phyloP scores from a whole-genome alignment of 2,329 filamentous ascomycete species.

The Diaporthe eres region DNA sequence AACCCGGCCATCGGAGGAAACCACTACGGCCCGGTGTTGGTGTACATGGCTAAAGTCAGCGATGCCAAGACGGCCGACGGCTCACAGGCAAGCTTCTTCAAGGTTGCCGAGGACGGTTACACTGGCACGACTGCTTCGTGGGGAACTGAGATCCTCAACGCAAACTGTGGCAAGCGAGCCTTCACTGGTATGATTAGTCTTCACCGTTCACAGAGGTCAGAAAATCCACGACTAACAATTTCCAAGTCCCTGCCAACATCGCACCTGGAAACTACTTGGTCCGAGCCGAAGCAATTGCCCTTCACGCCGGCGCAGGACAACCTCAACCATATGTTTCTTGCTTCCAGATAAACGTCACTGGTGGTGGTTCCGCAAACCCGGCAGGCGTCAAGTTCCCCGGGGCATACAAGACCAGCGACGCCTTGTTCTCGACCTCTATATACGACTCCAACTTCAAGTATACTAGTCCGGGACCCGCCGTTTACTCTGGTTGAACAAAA shows the following conservation, averaged over 20 bases:
- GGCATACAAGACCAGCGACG: constrained; percentile 57
- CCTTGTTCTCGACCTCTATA: constrained; percentile 26
- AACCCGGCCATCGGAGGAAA: constrained; percentile 67
- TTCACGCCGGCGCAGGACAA: constrained; percentile 52
- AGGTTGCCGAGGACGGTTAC: constrained; percentile 65
- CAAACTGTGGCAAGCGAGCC: constrained; percentile 51
- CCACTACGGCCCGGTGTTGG: constrained; percentile 67
- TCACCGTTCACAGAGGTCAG: not conserved
- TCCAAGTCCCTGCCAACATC: constrained; percentile 55
- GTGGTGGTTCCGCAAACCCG: constrained; percentile 58
- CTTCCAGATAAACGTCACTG: constrained; percentile 61
- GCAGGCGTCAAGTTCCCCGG: constrained; percentile 62
- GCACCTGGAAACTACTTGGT: constrained; percentile 60
- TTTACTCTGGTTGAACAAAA: constrained; percentile 21
- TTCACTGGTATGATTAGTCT: constrained; percentile 44
- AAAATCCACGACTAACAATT: not conserved
- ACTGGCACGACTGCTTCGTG: constrained; percentile 62
- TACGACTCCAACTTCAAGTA: constrained; percentile 36
- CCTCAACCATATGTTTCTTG: constrained; percentile 32
- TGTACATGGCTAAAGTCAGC: constrained; percentile 65
- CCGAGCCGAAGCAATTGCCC: constrained; percentile 60
- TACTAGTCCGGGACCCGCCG: constrained; percentile 26
- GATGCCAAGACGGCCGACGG: constrained; percentile 62
- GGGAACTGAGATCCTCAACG: constrained; percentile 51
- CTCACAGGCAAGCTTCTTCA: constrained; percentile 62